Evolutionary conservation across 2,329 filamentous ascomycete species (phyloP), one percentile per base, ranked within the genome.

Genomic region (Fusarium sublunatum): DNA sequence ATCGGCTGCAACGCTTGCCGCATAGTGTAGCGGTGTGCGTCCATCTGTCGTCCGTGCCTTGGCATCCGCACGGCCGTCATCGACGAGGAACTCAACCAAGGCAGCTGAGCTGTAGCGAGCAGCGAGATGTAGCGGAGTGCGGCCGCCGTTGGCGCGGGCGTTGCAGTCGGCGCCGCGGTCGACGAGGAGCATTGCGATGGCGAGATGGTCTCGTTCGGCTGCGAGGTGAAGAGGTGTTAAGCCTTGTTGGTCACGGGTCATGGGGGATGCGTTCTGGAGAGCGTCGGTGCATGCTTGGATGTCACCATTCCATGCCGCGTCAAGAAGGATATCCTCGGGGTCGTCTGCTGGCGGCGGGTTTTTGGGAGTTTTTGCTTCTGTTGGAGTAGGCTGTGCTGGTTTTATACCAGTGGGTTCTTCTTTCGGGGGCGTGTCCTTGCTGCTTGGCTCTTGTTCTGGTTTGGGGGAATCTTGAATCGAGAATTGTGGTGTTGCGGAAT

Each of bases 221-320:
- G 74, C 73, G 5, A 75, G 69, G 28, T 75, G 73, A 0, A 75
- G 61, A 0, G 73, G 64, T 1, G 73, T 75, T 4, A 74, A 65
- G 24, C 72, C 73, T 6, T 70, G 68, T 4, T 65, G 54, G 32
- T 75, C 73, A 34, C 72, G 73, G 4, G 64, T 68, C 34, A 57
- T 67, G 12, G 62, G 58, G 1, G 72, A 67, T 7, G 66, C 65
- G 15, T 69, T 41, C 1, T 61, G 61, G 13, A 75, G 65, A 2
- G 72, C 71, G 0, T 62, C 55, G 7, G 49, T 60, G 3, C 71
- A 70, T 13, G 58, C 63, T 28, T 70, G 58, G 8, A 75, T 57
- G 19, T 75, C 65, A 2, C 73, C 73, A 28, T 71, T 71, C 73
- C 73, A 78, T 54, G 75, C 72, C 0, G 72, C 73, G 34, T 75